Percentiles rank a stretch among this genome's conserved stretches.
Evolutionary conservation across 2,329 filamentous ascomycete genomes (phyloP).

Genomic region (Xylaria digitata): DNA sequence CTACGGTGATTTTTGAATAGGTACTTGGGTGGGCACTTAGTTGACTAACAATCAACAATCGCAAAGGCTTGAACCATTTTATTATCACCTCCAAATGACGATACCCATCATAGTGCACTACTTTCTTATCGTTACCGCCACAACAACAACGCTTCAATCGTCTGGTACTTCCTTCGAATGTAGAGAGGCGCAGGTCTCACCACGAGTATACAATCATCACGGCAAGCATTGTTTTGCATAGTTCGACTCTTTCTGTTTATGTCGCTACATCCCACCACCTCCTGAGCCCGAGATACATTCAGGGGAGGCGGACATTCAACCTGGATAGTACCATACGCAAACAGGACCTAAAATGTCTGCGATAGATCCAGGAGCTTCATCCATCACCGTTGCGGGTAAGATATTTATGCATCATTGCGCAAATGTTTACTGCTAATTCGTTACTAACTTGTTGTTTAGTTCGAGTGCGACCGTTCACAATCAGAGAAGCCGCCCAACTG

Average conservation of each 20-base stretch:
- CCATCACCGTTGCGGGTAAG: conserved; percentile 69
- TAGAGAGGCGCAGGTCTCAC: background rate
- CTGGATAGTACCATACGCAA: conserved; percentile 18
- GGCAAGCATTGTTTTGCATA: conserved; percentile 7
- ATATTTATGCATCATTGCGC: conserved; percentile 44
- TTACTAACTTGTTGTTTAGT: conserved; percentile 56
- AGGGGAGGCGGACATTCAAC: conserved; percentile 26
- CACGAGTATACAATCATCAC: background rate
- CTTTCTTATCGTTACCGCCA: conserved; percentile 21
- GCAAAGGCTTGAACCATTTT: conserved; percentile 10
- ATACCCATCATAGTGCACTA: conserved; percentile 5
- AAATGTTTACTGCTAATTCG: background rate
- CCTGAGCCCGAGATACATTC: conserved; percentile 23
- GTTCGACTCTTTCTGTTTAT: conserved; percentile 39
- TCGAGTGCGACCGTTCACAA: conserved; percentile 78
- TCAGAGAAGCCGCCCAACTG: conserved; percentile 94
- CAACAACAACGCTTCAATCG: conserved; percentile 11
- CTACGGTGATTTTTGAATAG: conserved; percentile 22
- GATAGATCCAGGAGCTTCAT: conserved; percentile 63
- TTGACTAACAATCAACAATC: conserved; percentile 36
- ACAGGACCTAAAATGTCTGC: conserved; percentile 48
- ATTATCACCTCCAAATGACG: conserved; percentile 24
- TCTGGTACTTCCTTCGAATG: background rate
- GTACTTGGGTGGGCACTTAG: too few relatives aligned
- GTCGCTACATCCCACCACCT: conserved; percentile 28